Conservation (phyloP, 768 basidiomycete species). For the Collybia nuda region DNA sequence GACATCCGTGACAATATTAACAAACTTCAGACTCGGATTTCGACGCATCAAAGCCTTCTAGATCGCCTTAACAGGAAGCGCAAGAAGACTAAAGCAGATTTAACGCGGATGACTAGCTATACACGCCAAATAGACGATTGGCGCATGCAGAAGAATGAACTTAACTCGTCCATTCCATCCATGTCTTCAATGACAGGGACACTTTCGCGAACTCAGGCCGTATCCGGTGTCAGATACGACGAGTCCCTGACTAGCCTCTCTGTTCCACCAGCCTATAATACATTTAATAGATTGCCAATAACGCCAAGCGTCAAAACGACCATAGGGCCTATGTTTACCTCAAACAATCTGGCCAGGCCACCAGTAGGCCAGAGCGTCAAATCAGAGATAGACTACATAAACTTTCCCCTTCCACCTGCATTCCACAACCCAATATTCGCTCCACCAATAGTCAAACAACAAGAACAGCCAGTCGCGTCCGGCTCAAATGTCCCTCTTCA, state of each 20-base stretch:
- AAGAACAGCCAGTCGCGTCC: slow-evolving; percentile 14
- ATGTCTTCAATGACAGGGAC: slow-evolving; percentile 9
- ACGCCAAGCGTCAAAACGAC: too few relatives aligned
- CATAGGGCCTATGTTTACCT: too few relatives aligned
- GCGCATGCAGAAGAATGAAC: slow-evolving; percentile 11
- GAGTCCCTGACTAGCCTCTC: neutral
- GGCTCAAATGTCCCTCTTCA: slow-evolving; percentile 13
- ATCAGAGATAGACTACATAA: neutral
- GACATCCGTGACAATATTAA: slow-evolving; percentile 12
- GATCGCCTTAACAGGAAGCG: slow-evolving; percentile 12
- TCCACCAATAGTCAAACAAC: neutral
- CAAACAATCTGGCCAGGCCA: too few relatives aligned
- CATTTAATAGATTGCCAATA: too few relatives aligned
- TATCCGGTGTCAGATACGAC: neutral
- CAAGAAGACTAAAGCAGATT: slow-evolving; percentile 12
- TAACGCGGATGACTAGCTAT: slow-evolving; percentile 4
- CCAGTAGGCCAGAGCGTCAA: neutral
- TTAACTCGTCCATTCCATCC: slow-evolving; percentile 10
- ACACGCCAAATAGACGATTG: slow-evolving; percentile 4
- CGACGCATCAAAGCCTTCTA: slow-evolving; percentile 6
- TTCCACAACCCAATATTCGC: neutral
- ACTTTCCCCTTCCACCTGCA: neutral
- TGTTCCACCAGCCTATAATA: too few relatives aligned
- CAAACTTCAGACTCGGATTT: slow-evolving; percentile 12
- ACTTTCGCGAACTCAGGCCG: neutral